phyloP scores from a whole-genome alignment of 805 yeast species.

The Myxozyma mucilagina region DNA sequence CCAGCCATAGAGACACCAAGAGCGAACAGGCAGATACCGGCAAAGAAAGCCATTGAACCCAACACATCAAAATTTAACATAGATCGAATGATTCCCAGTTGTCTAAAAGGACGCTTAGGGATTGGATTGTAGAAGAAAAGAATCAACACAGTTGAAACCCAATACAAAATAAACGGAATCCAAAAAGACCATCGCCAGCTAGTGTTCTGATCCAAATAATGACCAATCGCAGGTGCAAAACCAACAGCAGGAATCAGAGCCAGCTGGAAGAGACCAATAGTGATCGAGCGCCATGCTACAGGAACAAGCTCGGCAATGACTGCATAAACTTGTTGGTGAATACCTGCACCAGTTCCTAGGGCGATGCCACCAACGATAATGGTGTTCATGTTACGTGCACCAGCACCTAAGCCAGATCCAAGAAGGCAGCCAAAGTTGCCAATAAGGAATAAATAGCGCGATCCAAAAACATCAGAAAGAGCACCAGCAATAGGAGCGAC shows the following conservation, averaged over 20 bases:
- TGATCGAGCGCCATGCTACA: background rate
- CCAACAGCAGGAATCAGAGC: slow-evolving; percentile 5
- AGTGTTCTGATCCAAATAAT: background rate
- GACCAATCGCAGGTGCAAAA: background rate
- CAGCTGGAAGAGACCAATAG: slow-evolving; percentile 4
- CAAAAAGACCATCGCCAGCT: slow-evolving; percentile 6
- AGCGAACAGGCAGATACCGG: slow-evolving; percentile 2
- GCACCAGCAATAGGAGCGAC: slow-evolving; percentile 1
- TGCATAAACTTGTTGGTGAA: slow-evolving; percentile 1
- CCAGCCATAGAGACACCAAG: slow-evolving; percentile 8
- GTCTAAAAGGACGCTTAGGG: slow-evolving; percentile 10
- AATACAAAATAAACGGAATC: slow-evolving; percentile 4
- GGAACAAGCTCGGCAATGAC: slow-evolving; percentile 1
- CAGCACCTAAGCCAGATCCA: slow-evolving; percentile 4
- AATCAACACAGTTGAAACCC: background rate
- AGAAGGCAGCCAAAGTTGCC: slow-evolving; percentile 6
- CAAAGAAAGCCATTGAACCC: background rate
- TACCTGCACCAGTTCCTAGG: background rate
- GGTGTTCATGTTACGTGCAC: slow-evolving; percentile 7
- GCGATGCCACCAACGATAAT: slow-evolving; percentile 5
- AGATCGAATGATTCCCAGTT: slow-evolving; percentile 2
- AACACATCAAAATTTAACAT: slow-evolving; percentile 4
- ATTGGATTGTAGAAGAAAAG: slow-evolving; percentile 4
- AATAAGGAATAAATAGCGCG: slow-evolving; percentile 2
- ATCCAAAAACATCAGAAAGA: slow-evolving; percentile 2